These are phyloP conservation scores for Geoglossum cookeanum DNA, from an alignment of 2,329 filamentous ascomycete species.

Conservation along the genomic window DNA sequence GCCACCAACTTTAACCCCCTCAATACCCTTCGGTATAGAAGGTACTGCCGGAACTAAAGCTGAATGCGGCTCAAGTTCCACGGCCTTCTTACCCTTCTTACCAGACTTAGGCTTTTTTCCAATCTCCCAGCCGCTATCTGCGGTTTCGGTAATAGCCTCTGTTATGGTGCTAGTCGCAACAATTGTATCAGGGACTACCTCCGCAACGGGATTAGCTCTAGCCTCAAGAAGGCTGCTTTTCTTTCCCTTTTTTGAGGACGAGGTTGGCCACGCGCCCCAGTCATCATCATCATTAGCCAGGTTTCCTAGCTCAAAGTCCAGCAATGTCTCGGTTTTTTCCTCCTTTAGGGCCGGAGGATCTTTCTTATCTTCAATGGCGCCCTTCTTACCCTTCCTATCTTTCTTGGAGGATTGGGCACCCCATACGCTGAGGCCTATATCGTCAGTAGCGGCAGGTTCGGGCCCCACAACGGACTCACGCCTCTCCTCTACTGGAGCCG, in stretches of 20 bases:
- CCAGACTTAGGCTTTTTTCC: constrained; percentile 13
- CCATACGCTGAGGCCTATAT: neutral
- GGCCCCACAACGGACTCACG: neutral
- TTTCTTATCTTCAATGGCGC: neutral
- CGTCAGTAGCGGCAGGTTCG: neutral
- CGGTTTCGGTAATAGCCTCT: constrained; percentile 8
- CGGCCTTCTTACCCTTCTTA: constrained; percentile 13
- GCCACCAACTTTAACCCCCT: neutral
- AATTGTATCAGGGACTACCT: neutral
- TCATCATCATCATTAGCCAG: neutral
- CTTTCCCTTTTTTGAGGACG: neutral
- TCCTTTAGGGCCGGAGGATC: neutral
- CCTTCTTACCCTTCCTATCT: constrained; percentile 13
- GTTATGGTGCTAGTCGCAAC: constrained; percentile 6
- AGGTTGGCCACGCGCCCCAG: neutral
- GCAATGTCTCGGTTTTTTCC: neutral
- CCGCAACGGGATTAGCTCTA: neutral
- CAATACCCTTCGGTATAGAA: constrained; percentile 2
- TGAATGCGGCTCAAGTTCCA: constrained; percentile 2
- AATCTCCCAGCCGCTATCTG: constrained; percentile 11
- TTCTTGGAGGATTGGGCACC: constrained; percentile 15
- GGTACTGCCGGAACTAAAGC: neutral
- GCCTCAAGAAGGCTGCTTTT: neutral
- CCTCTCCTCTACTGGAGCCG: constrained; percentile 4
- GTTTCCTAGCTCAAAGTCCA: neutral